Evolutionary conservation across 2,329 filamentous ascomycete species (phyloP).

Genomic region (Endoconidiophora laricicola): DNA sequence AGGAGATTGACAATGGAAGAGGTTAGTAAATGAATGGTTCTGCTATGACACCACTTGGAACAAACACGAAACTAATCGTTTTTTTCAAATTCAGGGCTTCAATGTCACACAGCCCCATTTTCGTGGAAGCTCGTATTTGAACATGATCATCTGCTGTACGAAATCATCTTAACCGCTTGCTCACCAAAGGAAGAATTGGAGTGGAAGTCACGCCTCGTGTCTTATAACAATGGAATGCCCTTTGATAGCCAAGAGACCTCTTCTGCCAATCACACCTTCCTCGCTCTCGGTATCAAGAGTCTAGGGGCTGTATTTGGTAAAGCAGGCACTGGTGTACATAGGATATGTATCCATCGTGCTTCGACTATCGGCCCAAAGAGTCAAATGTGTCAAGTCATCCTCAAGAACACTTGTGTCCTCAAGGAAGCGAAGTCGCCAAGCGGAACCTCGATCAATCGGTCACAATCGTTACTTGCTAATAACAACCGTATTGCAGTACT

Average conservation of each 20-base stretch:
- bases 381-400: slow-evolving; percentile 57
- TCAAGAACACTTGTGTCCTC: slow-evolving; percentile 65
- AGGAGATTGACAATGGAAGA: slow-evolving; percentile 59
- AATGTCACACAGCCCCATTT: slow-evolving; percentile 71
- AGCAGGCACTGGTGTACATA: slow-evolving; percentile 46
- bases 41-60: neutral
- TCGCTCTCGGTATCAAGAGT: slow-evolving; percentile 54
- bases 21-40: slow-evolving; percentile 26
- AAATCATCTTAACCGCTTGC: slow-evolving; percentile 76
- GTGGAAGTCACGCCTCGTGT: slow-evolving; percentile 57
- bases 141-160: slow-evolving; percentile 57
- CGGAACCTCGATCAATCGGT: slow-evolving; percentile 49
- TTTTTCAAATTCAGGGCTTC: slow-evolving; percentile 43
- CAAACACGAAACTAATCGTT: slow-evolving; percentile 13
- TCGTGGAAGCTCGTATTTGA: slow-evolving; percentile 90
- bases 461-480: slow-evolving; percentile 61
- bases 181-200: slow-evolving; percentile 61
- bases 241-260: slow-evolving; percentile 3
- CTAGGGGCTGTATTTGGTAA: slow-evolving; percentile 62
- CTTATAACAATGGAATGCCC: slow-evolving; percentile 14
- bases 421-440: slow-evolving; percentile 34
- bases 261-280: slow-evolving; percentile 36
- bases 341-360: slow-evolving; percentile 63
- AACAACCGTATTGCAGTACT: slow-evolving; percentile 51
- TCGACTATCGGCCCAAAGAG: slow-evolving; percentile 55